Evolutionary conservation across 2,329 filamentous ascomycete species (phyloP).

Genomic region (Neonectria punicea): DNA sequence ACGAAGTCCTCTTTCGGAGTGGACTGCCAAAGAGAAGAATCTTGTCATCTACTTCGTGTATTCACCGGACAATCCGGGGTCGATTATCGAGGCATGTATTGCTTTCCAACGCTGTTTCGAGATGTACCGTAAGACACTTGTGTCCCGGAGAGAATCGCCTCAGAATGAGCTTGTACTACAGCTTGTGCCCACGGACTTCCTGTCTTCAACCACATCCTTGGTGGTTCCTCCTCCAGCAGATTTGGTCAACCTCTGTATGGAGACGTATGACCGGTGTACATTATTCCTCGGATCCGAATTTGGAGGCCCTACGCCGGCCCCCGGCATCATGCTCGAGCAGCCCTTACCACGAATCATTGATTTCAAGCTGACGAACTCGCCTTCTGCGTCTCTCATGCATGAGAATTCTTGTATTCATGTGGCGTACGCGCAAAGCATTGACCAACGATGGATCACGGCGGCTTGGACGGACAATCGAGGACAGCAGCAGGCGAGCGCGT

Average conservation of each 20-base stretch:
- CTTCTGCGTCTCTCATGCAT: conserved; percentile 77
- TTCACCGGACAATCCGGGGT: conserved; percentile 68
- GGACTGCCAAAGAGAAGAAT: conserved; percentile 62
- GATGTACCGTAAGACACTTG: conserved; percentile 57
- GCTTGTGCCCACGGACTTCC: conserved; percentile 74
- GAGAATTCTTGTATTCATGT: conserved; percentile 86
- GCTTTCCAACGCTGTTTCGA: conserved; percentile 80
- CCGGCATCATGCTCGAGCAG: conserved; percentile 78
- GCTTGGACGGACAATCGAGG: conserved; percentile 86
- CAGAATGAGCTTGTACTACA: conserved; percentile 80
- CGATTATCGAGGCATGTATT: conserved; percentile 76
- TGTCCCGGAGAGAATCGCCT: conserved; percentile 55
- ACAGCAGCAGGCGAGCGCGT: conserved; percentile 75
- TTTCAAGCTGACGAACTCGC: conserved; percentile 75
- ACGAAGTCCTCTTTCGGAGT: conserved; percentile 57
- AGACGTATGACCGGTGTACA: conserved; percentile 81
- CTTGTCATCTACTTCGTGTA: conserved; percentile 84
- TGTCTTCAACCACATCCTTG: conserved; percentile 71
- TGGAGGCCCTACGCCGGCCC: conserved; percentile 67
- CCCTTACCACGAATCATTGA: conserved; percentile 76
- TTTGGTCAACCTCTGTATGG: conserved; percentile 72
- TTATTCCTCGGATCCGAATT: conserved; percentile 52
- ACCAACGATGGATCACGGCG: conserved; percentile 81
- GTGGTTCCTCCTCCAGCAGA: conserved; percentile 70
- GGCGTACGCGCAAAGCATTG: conserved; percentile 79